Base-by-base conservation (phyloP, 2,329 filamentous ascomycete species). In the Fusarium incarnatum region DNA sequence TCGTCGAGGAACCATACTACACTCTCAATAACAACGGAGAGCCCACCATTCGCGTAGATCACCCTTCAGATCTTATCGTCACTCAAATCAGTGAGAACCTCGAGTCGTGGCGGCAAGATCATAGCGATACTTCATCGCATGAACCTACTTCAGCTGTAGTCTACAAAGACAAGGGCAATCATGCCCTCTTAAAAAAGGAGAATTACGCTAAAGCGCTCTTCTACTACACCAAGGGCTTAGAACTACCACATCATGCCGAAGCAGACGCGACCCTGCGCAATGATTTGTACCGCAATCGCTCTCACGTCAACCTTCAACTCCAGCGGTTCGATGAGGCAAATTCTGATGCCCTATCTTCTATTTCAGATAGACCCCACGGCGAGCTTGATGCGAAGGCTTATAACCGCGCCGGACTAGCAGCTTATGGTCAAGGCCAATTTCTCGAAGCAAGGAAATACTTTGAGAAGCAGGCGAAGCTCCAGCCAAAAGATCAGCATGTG, bases 1-100 rank as follows among this genome's bases (percentile, higher is more conserved):
- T 83, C 7, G 71, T 87, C 16, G 87, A 86, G 56, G 85, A 87
- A 64, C 85, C 85, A 0, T 87, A 83, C 58, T 81, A 85, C 61
- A 85, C 83, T 15, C 47, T 81, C 1, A 82, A 78, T 54, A 74
- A 73, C 15, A 75, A 83, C 41, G 82, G 81, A 6, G 75, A 81
- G 13, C 78, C 79, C 47, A 79, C 77, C 0, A 67, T 87, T 34
- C 81, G 83, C 1, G 42, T 80, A 13, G 77, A 79, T 8, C 78
- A 80, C 27, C 78, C 76, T 1, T 78, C 78, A 3, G 78, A 80
- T 34, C 56, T 80, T 2, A 46, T 78, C 0, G 20, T 77, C 3
- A 57, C 22, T 4, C 12, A 20, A 2, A 56, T 74, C 0, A 64
- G 62, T 12, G 64, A 73, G 2, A 46, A 16, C 2, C 64, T 64